Evolutionary conservation across 2,329 filamentous ascomycete genomes (phyloP), one percentile per base, ranked within the genome.

Genomic region (Ascochyta clinopodiicola): DNA sequence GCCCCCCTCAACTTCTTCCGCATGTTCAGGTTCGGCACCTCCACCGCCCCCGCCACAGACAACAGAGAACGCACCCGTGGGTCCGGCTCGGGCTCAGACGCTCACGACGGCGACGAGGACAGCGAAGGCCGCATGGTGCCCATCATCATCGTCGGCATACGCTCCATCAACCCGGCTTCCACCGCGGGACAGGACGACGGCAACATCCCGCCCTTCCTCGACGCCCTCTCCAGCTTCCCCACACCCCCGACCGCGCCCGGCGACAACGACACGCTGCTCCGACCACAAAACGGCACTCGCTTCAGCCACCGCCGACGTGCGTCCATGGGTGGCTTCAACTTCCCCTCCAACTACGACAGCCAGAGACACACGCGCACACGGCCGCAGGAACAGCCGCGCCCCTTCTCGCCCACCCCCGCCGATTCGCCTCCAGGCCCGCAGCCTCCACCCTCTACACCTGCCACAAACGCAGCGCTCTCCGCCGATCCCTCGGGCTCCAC

Each of bases 111-210:
- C 29, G 67, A 70, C 50, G 74, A 76, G n/a, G 78, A 78, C 21
- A 77, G 78, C 34, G 77, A 77, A 48, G 83, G 83, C 42, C 80
- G 87, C 21, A 87, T 87, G 74, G 84, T 89, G 35, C 88, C 87
- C 8, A 82, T 89, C 59, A 88, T 89, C 38, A 87, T 89, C 47
- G 87, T 89, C 36, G 87, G 87, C 49, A 88, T 89, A 51, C 79
- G 87, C 48, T 88, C 86, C 24, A 86, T 89, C 54, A 85, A 83
- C 29, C 81, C 85, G 19, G 75, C 73, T 44, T 78, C 78, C 24
- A 79, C 78, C 59, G 76, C 78, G 13, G 72, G 77, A 22, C 76
- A 77, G 19, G 76, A 78, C 64, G 69, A 78, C 63, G 63, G 59
- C 52, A 73, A 76, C 63, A 76, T 80, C 57, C 79, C 76, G 21